phyloP scores from a whole-genome alignment of 2,329 filamentous ascomycete genomes.

The Ascochyta clinopodiicola region DNA sequence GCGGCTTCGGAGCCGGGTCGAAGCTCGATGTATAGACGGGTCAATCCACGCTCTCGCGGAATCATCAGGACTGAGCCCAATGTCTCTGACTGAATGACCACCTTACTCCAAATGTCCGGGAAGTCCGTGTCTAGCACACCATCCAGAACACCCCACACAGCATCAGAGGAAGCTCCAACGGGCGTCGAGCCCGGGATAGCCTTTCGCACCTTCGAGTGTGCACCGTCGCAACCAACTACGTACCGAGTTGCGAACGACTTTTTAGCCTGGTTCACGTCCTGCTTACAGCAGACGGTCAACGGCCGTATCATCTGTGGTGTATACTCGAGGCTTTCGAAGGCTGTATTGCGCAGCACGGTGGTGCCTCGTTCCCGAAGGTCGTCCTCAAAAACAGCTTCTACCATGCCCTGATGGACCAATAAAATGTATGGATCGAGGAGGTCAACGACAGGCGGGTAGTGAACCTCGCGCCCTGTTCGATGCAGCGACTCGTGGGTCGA shows the following conservation, averaged over 20 bases:
- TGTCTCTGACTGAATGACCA: conserved; percentile 70
- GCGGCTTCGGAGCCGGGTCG: conserved; percentile 46
- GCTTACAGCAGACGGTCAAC: conserved; percentile 52
- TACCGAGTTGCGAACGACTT: conserved; percentile 65
- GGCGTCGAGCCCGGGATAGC: conserved; percentile 60
- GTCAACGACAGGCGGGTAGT: conserved; percentile 65
- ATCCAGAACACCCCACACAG: conserved; percentile 76
- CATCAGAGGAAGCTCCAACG: conserved; percentile 58
- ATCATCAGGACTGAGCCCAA: conserved; percentile 76
- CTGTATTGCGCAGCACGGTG: conserved; percentile 68
- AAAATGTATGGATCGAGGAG: conserved; percentile 62
- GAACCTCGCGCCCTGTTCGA: conserved; percentile 69
- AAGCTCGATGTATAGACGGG: conserved; percentile 63
- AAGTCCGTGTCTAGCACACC: conserved; percentile 75
- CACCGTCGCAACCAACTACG: conserved; percentile 75
- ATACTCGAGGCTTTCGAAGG: conserved; percentile 62
- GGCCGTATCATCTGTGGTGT: conserved; percentile 45
- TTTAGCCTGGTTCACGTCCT: conserved; percentile 45
- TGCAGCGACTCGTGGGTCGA: conserved; percentile 54
- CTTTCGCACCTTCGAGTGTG: conserved; percentile 72
- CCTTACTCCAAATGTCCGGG: conserved; percentile 78
- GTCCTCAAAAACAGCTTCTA: conserved; percentile 73
- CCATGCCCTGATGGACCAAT: conserved; percentile 74
- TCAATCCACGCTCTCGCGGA: conserved; percentile 75
- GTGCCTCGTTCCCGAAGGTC: conserved; percentile 71